phyloP scores from a whole-genome alignment of 208 protist genomes.

The Entamoeba dispar region DNA sequence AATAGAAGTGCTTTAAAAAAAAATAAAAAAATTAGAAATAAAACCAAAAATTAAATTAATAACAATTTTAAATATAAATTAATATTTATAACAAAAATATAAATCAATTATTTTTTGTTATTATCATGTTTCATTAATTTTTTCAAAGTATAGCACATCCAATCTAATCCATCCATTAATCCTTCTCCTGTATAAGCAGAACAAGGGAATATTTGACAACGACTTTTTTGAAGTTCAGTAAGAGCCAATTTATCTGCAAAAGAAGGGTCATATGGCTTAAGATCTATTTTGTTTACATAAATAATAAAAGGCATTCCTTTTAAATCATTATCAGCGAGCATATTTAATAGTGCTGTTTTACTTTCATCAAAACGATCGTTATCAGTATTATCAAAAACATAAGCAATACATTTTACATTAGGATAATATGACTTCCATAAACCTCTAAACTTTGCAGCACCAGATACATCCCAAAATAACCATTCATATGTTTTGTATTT shows the following conservation, averaged over 20 bases:
- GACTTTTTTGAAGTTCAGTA: background rate
- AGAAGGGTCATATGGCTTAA: background rate
- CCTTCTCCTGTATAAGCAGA: background rate
- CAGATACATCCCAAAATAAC: background rate
- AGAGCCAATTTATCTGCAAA: background rate
- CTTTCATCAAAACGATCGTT: background rate
- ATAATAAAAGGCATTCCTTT: background rate
- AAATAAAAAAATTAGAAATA: no score
- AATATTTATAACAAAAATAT: no score
- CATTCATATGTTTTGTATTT: background rate
- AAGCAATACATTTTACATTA: background rate
- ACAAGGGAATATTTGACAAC: background rate
- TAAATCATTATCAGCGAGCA: background rate
- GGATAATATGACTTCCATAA: background rate
- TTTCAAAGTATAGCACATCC: background rate
- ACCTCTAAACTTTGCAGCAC: background rate
- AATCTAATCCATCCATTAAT: background rate
- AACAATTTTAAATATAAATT: no score
- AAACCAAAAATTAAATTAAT: no score
- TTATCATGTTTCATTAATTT: background rate
- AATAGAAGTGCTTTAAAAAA: no score
- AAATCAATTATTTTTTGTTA: no score
- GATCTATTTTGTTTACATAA: background rate
- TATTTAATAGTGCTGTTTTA: background rate
- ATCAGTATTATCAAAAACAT: background rate